Base-by-base conservation (phyloP, 768 basidiomycete species). In the Rubroboletus pulcherrimus region DNA sequence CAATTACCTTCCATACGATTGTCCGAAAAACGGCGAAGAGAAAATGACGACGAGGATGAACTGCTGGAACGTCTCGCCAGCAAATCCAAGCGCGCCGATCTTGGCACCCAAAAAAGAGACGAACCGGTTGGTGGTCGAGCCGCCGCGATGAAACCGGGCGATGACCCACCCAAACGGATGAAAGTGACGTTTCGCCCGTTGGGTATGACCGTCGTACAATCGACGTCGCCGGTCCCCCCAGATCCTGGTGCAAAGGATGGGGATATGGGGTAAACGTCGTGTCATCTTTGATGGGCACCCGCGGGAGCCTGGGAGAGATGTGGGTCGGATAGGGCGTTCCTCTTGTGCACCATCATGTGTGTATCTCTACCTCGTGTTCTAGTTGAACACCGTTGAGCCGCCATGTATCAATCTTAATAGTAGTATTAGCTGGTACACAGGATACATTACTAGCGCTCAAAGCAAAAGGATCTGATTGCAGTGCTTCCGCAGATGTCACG, bases 41-140 rank as follows among this genome's bases (percentile, higher is more conserved):
- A 80, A 34, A 84, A 84, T 5, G 89, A 89, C 17, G 88, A 89
- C 41, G 85, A 84, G 53, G 80, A 90, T 54, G 84, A 84, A 64
- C 68, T 81, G 62, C 70, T 91, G 46, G 83, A 80, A 51, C 81
- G 82, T 47, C 75, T 91, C 46, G 78, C 78, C 7, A 74, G 59
- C 53, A 89, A 85, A 66, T 64, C 77, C 26, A 86, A 84, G 72
- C 82, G 80, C 57, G 71, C 73, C 4, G 81, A 82, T 56, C 67
- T 81, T 15, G 79, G 80, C 49, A 59, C 66, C 43, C 75, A 77
- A 63, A 84, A 80, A 64, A 76, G 72, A 38, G 70, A 67, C 7
- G 64, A 59, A 52, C 51, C 50, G 55, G 57, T 47, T 17, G 53
- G 54, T 38, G 65, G 59, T 54, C 67, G 60, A 49, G 62, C 57